Conservation (phyloP, 306 rosid species). For the Malus orientalis region DNA sequence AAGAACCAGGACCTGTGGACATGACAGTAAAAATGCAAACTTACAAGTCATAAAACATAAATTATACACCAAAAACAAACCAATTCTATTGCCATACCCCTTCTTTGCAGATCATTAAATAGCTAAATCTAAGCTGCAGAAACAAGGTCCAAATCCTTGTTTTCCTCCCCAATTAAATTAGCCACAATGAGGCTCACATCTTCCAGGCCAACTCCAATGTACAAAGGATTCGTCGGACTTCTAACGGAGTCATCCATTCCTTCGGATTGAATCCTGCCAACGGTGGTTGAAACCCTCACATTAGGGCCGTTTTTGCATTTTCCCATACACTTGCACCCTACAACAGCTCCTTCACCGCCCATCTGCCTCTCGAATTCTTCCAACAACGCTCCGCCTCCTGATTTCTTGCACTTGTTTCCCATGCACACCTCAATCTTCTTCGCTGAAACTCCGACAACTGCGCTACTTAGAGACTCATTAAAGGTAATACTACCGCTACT, state of each 20-base stretch:
- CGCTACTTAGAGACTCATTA: slow-evolving; percentile 1
- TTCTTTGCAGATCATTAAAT: not conserved
- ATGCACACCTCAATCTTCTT: slow-evolving; percentile 81
- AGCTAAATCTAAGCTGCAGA: slow-evolving; percentile 10
- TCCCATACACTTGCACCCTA: slow-evolving; percentile 87
- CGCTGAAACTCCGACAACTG: slow-evolving; percentile 9
- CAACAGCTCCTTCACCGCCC: slow-evolving; percentile 58
- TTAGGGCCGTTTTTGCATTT: slow-evolving; percentile 85
- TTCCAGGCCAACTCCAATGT: slow-evolving; percentile 65
- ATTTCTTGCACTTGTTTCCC: slow-evolving; percentile 75
- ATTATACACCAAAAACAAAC: not conserved
- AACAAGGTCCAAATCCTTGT: slow-evolving; percentile 18
- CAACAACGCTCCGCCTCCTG: slow-evolving; percentile 55
- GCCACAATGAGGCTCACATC: slow-evolving; percentile 66
- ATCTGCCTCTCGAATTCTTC: slow-evolving; percentile 56
- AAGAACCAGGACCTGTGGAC: not conserved
- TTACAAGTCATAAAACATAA: not conserved
- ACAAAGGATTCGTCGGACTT: slow-evolving; percentile 49
- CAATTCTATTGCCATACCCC: not conserved
- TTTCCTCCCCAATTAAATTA: slow-evolving; percentile 33
- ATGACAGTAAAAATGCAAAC: not conserved
- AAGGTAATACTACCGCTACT: slow-evolving; percentile 6
- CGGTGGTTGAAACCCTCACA: slow-evolving; percentile 45
- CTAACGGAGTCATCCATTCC: slow-evolving; percentile 32
- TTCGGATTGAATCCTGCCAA: slow-evolving; percentile 16